Conservation (phyloP, 345 rosid genomes). For the Hypericum perforatum region DNA sequence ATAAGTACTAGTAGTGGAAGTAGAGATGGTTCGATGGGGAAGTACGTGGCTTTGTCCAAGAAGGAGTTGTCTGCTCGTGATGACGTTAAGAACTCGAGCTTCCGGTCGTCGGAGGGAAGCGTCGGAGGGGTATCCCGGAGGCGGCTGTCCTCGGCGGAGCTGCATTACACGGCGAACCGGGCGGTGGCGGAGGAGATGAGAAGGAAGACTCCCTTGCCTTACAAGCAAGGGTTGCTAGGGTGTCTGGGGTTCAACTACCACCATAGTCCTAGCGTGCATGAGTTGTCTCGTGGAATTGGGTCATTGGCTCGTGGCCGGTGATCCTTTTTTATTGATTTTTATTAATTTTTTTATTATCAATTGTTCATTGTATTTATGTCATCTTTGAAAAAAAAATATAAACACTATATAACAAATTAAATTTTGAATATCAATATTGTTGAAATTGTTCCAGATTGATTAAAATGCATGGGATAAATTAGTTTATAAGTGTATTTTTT, state of each 20-base stretch:
- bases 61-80: conserved; percentile 24
- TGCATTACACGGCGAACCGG: conserved; percentile 79
- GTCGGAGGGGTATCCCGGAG: conserved; percentile 19
- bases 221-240: conserved; percentile 81
- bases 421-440: no score
- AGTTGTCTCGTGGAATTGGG: conserved; percentile 59
- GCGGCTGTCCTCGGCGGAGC: conserved; percentile 37
- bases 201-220: conserved; percentile 80
- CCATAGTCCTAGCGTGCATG: conserved; percentile 38
- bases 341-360: no score
- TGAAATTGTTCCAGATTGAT: no score
- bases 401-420: no score
- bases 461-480: no score
- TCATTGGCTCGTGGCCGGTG: conserved; percentile 55
- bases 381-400: no score
- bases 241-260: conserved; percentile 58
- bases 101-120: conserved; percentile 56
- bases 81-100: conserved; percentile 43
- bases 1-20: no score
- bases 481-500: no score
- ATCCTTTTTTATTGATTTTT: background rate
- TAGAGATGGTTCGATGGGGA: conserved; percentile 27
- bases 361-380: no score
- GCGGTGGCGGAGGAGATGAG: conserved; percentile 84
- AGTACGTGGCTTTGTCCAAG: conserved; percentile 40